phyloP scores from a whole-genome alignment of 2,329 filamentous ascomycete species.

The Talaromyces sp. region DNA sequence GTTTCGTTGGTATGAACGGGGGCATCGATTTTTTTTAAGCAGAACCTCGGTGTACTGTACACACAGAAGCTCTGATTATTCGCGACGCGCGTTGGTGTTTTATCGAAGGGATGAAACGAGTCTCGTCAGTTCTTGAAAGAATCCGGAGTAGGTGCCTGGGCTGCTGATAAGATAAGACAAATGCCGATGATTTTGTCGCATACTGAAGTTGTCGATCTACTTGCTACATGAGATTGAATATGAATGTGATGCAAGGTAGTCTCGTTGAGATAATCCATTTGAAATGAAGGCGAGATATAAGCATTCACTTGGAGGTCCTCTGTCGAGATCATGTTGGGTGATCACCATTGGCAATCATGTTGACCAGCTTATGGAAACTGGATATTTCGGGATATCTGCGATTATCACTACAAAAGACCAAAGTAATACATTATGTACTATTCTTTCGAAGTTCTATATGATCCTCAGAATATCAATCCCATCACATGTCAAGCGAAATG shows the following conservation, averaged over 20 bases:
- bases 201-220: not conserved
- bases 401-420: too few species aligned
- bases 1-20: slow-evolving; percentile 44
- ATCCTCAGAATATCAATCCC: not conserved
- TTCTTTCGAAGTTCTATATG: too few species aligned
- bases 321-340: too few species aligned
- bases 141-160: not conserved
- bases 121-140: not conserved
- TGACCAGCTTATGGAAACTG: too few species aligned
- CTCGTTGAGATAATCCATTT: too few species aligned
- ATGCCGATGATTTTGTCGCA: not conserved
- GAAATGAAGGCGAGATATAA: too few species aligned
- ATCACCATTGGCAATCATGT: too few species aligned
- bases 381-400: too few species aligned
- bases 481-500: not conserved
- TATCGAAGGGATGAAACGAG: not conserved
- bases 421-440: too few species aligned
- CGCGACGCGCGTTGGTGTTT: not conserved
- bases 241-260: too few species aligned
- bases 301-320: too few species aligned
- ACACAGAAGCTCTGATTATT: not conserved
- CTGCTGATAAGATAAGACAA: not conserved
- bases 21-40: slow-evolving; percentile 31
- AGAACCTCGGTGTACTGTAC: not conserved
- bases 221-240: too few species aligned